These are phyloP conservation scores for Gonium pectorale DNA, from an alignment of 139 green algal genomes.

Conservation along the genomic window DNA sequence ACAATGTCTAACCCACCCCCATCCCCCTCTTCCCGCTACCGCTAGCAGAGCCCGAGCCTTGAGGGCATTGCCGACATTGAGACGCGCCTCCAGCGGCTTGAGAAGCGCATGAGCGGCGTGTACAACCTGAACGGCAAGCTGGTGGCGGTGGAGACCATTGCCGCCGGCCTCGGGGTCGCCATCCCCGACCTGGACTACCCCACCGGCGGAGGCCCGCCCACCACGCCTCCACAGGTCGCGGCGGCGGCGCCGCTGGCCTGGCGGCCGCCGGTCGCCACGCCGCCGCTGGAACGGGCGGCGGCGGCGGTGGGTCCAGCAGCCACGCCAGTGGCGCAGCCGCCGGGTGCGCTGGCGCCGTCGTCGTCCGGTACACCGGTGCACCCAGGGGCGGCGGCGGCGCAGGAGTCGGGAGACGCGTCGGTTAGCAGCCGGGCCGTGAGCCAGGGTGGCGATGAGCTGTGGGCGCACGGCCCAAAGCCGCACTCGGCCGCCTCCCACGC, in stretches of 20 bases:
- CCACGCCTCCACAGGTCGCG: not conserved
- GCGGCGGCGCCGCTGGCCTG: not conserved
- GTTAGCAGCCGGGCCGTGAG: too few species aligned
- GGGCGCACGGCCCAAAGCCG: too few species aligned
- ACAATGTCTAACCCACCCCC: not conserved
- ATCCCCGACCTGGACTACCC: slow-evolving; percentile 52
- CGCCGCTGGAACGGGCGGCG: too few species aligned
- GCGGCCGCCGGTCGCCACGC: slow-evolving; percentile 4
- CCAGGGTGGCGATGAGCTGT: too few species aligned
- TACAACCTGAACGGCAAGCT: slow-evolving; percentile 61
- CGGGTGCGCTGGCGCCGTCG: too few species aligned
- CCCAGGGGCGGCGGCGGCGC: too few species aligned
- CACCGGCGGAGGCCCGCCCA: slow-evolving; percentile 3
- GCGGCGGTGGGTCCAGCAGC: too few species aligned
- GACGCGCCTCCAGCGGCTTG: slow-evolving; percentile 39
- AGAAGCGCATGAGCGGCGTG: slow-evolving; percentile 53
- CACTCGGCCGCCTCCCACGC: too few species aligned
- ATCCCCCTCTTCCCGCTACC: not conserved
- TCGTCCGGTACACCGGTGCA: too few species aligned
- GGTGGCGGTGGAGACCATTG: slow-evolving; percentile 57
- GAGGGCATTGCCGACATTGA: slow-evolving; percentile 25
- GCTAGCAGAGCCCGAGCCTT: not conserved
- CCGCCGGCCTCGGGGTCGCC: slow-evolving; percentile 47
- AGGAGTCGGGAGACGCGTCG: too few species aligned
- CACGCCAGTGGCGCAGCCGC: too few species aligned